phyloP scores from a whole-genome alignment of 2,329 filamentous ascomycete species.

The Drechmeria coniospora region DNA sequence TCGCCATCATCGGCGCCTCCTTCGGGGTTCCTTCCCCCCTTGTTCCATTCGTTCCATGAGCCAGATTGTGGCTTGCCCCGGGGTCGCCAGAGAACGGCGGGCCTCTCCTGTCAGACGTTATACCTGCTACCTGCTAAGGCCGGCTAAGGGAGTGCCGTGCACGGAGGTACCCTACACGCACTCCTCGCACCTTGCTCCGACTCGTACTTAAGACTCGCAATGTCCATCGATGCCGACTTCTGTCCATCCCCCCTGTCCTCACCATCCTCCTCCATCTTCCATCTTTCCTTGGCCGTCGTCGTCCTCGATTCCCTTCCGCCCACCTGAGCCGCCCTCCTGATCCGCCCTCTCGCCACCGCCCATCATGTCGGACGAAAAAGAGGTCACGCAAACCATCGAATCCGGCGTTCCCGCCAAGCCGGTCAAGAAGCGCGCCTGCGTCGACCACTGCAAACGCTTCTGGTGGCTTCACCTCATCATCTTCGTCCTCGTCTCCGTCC shows the following conservation, averaged over 20 bases:
- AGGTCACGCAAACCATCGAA: constrained; percentile 21
- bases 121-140: too few relatives aligned
- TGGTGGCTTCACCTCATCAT: constrained; percentile 47
- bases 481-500: constrained; percentile 30
- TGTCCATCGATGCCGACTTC: not conserved
- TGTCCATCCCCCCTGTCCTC: not conserved
- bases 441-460: constrained; percentile 35
- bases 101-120: too few relatives aligned
- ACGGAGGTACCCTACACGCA: too few relatives aligned
- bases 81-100: too few relatives aligned
- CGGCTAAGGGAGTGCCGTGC: too few relatives aligned
- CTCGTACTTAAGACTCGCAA: not conserved
- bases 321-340: not conserved
- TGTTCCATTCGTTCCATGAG: too few relatives aligned
- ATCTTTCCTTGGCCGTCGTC: not conserved
- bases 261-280: not conserved
- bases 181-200: not conserved
- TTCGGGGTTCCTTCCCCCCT: too few relatives aligned
- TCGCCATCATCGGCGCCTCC: too few relatives aligned
- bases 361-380: constrained; percentile 23
- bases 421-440: constrained; percentile 22
- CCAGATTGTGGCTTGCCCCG: too few relatives aligned
- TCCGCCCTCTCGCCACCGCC: not conserved
- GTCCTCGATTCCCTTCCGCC: not conserved
- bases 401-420: constrained; percentile 10